Evolutionary conservation across 108 stramenopile species (phyloP).

Genomic region (Cylindrotheca fusiformis): DNA sequence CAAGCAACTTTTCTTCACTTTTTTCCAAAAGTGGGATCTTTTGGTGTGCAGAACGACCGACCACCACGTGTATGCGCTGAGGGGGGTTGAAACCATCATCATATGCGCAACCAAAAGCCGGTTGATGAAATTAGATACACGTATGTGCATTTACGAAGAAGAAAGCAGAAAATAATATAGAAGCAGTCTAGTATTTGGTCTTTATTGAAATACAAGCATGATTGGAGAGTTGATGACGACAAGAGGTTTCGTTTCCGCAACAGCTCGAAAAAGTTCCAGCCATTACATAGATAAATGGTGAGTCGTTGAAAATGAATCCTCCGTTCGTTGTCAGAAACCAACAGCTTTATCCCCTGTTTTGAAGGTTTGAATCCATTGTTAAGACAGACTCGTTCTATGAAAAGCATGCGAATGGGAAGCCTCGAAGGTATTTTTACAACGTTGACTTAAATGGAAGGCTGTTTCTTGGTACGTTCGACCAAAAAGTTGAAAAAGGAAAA

Average conservation of each 20-base stretch:
- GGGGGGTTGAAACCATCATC: too few species aligned
- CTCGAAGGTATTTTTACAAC: slow-evolving; percentile 45
- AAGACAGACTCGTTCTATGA: slow-evolving; percentile 42
- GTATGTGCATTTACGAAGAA: too few species aligned
- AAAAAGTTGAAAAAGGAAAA: too few species aligned
- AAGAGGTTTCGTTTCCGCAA: not conserved
- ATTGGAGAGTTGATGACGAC: not conserved
- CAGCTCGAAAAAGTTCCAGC: not conserved
- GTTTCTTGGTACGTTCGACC: slow-evolving; percentile 24
- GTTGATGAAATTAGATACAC: too few species aligned
- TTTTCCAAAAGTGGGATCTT: too few species aligned
- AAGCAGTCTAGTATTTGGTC: too few species aligned
- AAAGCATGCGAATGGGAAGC: slow-evolving; percentile 9
- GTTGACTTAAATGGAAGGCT: slow-evolving; percentile 48
- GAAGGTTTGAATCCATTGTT: slow-evolving; percentile 32
- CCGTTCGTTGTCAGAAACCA: not conserved
- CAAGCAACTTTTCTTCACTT: too few species aligned
- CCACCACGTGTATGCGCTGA: too few species aligned
- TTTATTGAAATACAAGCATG: not conserved
- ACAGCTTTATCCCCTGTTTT: not conserved
- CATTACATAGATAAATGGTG: not conserved
- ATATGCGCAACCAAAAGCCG: too few species aligned
- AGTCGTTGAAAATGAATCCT: not conserved
- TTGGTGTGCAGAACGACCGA: too few species aligned
- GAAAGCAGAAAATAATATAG: too few species aligned